Conservation (phyloP, 179 eudicot species). For the Patellifolia procumbens region DNA sequence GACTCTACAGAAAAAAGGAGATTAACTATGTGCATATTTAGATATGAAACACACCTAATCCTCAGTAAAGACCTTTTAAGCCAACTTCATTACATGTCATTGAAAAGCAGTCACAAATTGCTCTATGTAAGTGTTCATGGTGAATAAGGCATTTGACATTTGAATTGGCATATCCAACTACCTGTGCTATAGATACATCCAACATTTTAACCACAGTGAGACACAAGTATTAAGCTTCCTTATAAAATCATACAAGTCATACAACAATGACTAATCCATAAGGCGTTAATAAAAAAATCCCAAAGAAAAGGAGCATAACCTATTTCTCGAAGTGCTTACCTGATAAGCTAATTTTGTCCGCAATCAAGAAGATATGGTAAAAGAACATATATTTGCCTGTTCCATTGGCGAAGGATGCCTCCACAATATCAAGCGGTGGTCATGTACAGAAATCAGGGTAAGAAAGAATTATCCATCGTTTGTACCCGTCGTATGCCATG, state of each 20-base stretch:
- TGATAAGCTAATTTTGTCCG: slow-evolving; percentile 94
- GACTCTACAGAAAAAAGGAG: no score
- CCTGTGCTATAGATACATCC: slow-evolving; percentile 51
- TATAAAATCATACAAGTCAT: not conserved
- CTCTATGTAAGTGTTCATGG: slow-evolving; percentile 65
- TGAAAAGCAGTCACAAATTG: slow-evolving; percentile 76
- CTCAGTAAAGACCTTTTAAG: slow-evolving; percentile 81
- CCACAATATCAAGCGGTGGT: slow-evolving; percentile 87
- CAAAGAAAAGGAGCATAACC: not conserved
- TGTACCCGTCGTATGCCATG: slow-evolving; percentile 90
- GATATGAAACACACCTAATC: slow-evolving; percentile 67
- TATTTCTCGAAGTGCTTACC: slow-evolving; percentile 41
- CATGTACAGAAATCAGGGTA: slow-evolving; percentile 70
- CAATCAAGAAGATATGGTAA: slow-evolving; percentile 93
- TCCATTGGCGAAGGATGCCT: slow-evolving; percentile 95
- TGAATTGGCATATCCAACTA: slow-evolving; percentile 57
- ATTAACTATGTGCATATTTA: not conserved
- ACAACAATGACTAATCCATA: not conserved
- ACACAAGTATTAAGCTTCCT: slow-evolving; percentile 1
- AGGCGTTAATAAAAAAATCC: not conserved
- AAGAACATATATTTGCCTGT: slow-evolving; percentile 91
- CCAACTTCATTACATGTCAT: slow-evolving; percentile 81
- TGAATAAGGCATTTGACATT: slow-evolving; percentile 48
- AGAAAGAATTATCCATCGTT: slow-evolving; percentile 63
- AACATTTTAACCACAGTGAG: slow-evolving; percentile 23